Percentiles rank a stretch among this genome's conserved stretches.
phyloP scores from a whole-genome alignment of 1,284 basidiomycete genomes.

The Apiotrichum laibachii region DNA sequence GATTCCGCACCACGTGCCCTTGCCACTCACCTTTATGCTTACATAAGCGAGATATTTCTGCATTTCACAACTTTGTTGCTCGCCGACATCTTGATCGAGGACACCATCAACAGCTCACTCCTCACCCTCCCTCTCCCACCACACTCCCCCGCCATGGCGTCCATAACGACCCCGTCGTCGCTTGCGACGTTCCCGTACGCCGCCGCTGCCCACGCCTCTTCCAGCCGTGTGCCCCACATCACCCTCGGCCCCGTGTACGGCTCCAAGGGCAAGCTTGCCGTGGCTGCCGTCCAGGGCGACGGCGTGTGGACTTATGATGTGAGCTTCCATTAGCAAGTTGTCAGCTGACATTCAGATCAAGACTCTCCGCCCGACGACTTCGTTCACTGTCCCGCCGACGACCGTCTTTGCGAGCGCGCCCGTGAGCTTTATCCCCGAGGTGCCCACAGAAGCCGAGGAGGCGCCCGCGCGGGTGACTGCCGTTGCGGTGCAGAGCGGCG shows the following conservation, averaged over 20 bases:
- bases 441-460: conserved; percentile 6
- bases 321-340: conserved; percentile 16
- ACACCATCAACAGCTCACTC: not conserved
- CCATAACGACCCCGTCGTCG: conserved; percentile 40
- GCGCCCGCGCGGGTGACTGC: conserved; percentile 30
- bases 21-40: not conserved
- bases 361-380: conserved; percentile 44
- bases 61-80: not conserved
- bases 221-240: conserved; percentile 40
- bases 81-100: not conserved
- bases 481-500: conserved; percentile 32
- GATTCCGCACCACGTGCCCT: too few relatives aligned
- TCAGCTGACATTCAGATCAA: conserved; percentile 32
- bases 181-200: conserved; percentile 42
- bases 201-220: conserved; percentile 42
- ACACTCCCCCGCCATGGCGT: conserved; percentile 28
- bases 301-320: conserved; percentile 53
- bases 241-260: conserved; percentile 40
- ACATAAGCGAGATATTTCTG: too few relatives aligned
- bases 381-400: conserved; percentile 48
- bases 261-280: conserved; percentile 34
- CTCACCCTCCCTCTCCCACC: too few relatives aligned
- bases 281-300: conserved; percentile 50
- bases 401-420: conserved; percentile 43
- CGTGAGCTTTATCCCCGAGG: conserved; percentile 31